Base-by-base conservation (phyloP, 768 basidiomycete genomes). In the Auriscalpium orientale region DNA sequence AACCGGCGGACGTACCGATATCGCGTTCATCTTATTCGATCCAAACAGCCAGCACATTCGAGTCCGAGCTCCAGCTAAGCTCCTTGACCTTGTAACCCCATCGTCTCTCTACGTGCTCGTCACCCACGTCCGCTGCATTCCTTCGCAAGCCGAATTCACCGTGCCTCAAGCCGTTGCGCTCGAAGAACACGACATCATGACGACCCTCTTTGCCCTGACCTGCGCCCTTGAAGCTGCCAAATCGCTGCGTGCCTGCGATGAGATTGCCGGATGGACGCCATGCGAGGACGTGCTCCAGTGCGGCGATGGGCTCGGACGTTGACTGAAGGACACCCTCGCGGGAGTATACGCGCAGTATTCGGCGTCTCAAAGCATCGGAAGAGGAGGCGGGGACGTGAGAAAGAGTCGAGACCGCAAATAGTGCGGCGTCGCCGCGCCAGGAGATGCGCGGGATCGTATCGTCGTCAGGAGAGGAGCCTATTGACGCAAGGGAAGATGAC, bases 381-480 rank as follows among this genome's bases (percentile, higher is more conserved):
- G 57, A 49, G 35, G 46, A 67, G 52, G 22, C 46, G 11, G 62
- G 55, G 36, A 63, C 53, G 10, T 74, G 71, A 20, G 89, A 85
- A 11, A 89, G 74, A 0, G 87, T 79, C 8, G 90, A 95, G 38
- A 98, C 82, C 38, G 83, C 86, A 67, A 98, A 98, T 71, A 82
- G 91, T 0, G 88, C 77, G 8, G 87, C 92, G 67, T 99, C 97
- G 1, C 95, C 97, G 47, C 97, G 81, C 94, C 97, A 99, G 49
- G 86, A 86, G 51, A 99, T 82, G 8, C 87, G 81, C 1, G 89
- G 86, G 35, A 75, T 66, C 2, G 63, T 68, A 54, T 93, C 85
- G 61, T 98, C 93, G 58, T 85, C 82, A 3, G 84, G 84, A 60
- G 82, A 85, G 8, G 76, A 72, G 20, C 79, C 78, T 18, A 80